These are phyloP conservation scores for Acacia concinna DNA, from an alignment of 331 rosid species.

Conservation along the genomic window DNA sequence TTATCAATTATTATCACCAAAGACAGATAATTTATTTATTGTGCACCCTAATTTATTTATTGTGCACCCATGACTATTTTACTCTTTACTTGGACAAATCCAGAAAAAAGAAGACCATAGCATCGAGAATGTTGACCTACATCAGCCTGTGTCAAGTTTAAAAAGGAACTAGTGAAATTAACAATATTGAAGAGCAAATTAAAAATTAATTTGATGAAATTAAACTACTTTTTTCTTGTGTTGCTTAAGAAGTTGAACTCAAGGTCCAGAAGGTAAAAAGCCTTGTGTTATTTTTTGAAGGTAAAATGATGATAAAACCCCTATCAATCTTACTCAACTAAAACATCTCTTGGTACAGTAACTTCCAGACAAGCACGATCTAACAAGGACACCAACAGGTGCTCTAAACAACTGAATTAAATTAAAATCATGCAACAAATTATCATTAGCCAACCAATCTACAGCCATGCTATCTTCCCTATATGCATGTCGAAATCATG, in stretches of 20 bases:
- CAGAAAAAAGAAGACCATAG: slow-evolving; percentile 52
- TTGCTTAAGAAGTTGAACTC: slow-evolving; percentile 26
- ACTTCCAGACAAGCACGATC: too few species aligned
- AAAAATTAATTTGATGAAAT: too few species aligned
- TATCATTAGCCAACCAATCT: too few species aligned
- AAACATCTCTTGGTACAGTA: too few species aligned
- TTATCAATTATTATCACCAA: slow-evolving; percentile 38
- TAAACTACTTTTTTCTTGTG: background rate
- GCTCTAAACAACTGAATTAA: too few species aligned
- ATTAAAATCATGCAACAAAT: too few species aligned
- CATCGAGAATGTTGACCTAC: slow-evolving; percentile 55
- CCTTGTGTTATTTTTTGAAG: slow-evolving; percentile 51
- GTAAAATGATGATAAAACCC: too few species aligned
- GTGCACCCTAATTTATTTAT: slow-evolving; percentile 46
- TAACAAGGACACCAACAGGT: too few species aligned
- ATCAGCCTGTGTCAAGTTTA: slow-evolving; percentile 42
- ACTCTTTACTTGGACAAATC: slow-evolving; percentile 49
- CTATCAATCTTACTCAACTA: too few species aligned
- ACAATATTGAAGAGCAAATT: background rate
- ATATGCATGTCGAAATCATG: too few species aligned
- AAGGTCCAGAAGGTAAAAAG: slow-evolving; percentile 58
- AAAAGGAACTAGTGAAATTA: background rate
- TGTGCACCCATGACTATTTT: slow-evolving; percentile 51
- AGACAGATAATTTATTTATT: slow-evolving; percentile 47
- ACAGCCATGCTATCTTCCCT: too few species aligned